These are phyloP conservation scores for Fusarium fracticaudum DNA, from an alignment of 2,329 filamentous ascomycete species.

Conservation along the genomic window DNA sequence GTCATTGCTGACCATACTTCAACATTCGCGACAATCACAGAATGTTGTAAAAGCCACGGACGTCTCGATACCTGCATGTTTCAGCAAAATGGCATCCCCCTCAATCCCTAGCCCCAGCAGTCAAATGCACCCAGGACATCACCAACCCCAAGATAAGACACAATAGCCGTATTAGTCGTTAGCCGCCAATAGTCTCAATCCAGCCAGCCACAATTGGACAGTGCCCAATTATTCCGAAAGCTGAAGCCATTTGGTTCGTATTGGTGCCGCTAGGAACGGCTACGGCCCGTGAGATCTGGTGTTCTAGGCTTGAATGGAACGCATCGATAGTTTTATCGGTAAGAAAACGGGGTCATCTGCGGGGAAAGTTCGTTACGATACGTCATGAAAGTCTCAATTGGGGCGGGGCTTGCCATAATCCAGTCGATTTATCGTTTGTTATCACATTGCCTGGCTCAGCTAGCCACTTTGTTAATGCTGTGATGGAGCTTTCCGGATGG, in stretches of 20 bases:
- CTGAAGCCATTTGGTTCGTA: neutral
- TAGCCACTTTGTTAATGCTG: neutral
- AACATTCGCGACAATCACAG: neutral
- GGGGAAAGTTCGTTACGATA: neutral
- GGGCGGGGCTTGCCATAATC: neutral
- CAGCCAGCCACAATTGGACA: neutral
- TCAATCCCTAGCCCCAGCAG: neutral
- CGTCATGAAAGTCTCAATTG: neutral
- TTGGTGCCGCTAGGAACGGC: neutral
- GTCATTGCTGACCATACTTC: neutral
- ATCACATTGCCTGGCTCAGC: neutral
- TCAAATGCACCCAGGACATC: neutral
- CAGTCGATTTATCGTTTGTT: neutral
- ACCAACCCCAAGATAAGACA: neutral
- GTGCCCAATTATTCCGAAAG: neutral
- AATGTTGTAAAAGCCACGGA: neutral
- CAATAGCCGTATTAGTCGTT: neutral
- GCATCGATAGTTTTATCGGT: neutral
- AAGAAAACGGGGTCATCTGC: neutral
- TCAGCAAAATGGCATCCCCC: neutral
- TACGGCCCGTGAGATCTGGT: constrained; percentile 10
- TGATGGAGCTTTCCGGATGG: neutral
- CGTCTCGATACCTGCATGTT: neutral
- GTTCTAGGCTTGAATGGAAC: neutral
- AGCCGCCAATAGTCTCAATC: neutral